Conservation (phyloP, 768 basidiomycete species). For the Suillus spraguei region DNA sequence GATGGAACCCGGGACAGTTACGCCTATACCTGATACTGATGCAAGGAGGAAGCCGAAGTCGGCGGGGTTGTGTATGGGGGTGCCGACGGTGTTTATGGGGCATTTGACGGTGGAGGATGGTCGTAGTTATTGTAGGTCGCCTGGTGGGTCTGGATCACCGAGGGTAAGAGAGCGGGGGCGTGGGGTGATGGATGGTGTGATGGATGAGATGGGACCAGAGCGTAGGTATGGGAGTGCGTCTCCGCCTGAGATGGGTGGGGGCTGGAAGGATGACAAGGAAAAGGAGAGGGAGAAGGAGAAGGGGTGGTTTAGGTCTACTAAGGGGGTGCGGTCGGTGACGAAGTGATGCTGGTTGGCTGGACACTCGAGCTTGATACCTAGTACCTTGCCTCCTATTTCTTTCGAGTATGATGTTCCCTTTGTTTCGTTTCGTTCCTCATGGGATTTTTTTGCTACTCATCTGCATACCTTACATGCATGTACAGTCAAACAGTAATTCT, state of each 20-base stretch:
- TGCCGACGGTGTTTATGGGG: conserved; percentile 2
- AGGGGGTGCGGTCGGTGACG: conserved; percentile 5
- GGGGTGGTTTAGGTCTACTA: conserved; percentile 4
- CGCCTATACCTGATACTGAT: conserved; percentile 29
- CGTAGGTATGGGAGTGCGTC: conserved; percentile 19
- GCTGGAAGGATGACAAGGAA: conserved; percentile 3
- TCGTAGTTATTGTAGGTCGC: conserved; percentile 9
- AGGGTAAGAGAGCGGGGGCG: conserved; percentile 1
- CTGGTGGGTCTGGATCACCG: conserved; percentile 14
- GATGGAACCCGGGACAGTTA: conserved; percentile 53
- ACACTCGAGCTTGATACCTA: neutral
- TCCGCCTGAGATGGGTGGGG: neutral
- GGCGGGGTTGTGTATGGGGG: conserved; percentile 16
- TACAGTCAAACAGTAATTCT: neutral
- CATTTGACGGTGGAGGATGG: neutral
- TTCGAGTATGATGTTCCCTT: neutral
- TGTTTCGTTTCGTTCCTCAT: conserved; percentile 4
- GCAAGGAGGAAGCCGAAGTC: conserved; percentile 15
- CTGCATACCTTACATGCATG: conserved; percentile 2
- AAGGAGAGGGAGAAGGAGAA: neutral
- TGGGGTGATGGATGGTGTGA: conserved; percentile 19
- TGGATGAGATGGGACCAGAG: conserved; percentile 45
- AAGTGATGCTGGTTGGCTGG: conserved; percentile 3
- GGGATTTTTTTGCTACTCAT: neutral
- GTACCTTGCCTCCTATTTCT: neutral